Conservation (phyloP, 306 rosid genomes). For the Trichosanthes truncata region DNA sequence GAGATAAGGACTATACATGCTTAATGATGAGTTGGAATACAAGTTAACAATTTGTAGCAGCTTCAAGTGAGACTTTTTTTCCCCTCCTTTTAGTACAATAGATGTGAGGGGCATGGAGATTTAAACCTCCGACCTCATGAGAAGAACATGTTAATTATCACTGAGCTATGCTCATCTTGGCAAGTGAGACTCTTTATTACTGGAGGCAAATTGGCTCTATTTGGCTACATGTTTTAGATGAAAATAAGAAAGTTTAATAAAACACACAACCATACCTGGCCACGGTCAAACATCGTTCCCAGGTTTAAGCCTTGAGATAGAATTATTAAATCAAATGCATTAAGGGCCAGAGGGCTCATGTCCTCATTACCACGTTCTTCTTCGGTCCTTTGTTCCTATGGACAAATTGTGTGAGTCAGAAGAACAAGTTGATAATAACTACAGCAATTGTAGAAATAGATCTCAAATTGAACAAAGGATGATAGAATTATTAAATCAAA, state of each 20-base stretch:
- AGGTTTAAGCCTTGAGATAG: slow-evolving; percentile 90
- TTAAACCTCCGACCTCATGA: neutral
- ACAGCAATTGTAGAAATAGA: neutral
- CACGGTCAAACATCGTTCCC: slow-evolving; percentile 64
- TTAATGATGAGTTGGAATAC: neutral
- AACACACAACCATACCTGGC: slow-evolving; percentile 36
- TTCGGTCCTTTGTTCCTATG: slow-evolving; percentile 40
- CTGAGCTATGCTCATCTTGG: no score
- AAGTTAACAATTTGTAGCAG: neutral
- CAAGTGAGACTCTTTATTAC: no score
- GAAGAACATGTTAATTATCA: no score
- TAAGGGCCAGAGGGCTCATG: slow-evolving; percentile 60
- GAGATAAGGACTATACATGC: neutral
- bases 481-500: neutral
- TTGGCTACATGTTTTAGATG: neutral
- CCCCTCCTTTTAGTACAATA: no score
- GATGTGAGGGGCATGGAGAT: no score
- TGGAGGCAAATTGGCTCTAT: neutral
- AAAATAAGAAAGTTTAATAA: neutral
- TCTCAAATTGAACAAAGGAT: neutral
- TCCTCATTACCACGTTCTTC: slow-evolving; percentile 46
- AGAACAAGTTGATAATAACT: slow-evolving; percentile 9
- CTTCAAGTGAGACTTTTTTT: neutral
- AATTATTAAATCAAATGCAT: slow-evolving; percentile 84
- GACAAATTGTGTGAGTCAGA: slow-evolving; percentile 8